These are phyloP conservation scores for Rhodotorula sp. DNA, from an alignment of 1,284 basidiomycete genomes.

Conservation along the genomic window DNA sequence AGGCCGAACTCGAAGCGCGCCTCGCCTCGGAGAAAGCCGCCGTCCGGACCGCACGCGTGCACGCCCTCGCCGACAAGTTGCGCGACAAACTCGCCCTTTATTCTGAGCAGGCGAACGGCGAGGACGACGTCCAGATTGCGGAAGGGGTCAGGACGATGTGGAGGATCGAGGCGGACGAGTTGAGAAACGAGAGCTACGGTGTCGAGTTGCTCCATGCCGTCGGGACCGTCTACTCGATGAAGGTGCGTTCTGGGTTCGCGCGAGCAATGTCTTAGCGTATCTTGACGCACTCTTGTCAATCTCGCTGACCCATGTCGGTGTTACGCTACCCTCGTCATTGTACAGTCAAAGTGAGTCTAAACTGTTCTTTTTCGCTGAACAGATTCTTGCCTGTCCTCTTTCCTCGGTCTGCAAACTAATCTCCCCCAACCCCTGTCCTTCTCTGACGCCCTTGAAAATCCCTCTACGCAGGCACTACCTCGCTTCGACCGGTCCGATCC, in stretches of 20 bases:
- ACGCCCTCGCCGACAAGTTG: conserved; percentile 68
- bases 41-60: conserved; percentile 70
- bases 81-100: conserved; percentile 86
- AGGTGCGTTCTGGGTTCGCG: conserved; percentile 57
- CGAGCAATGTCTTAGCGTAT: background rate
- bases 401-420: background rate
- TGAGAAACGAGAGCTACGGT: conserved; percentile 88
- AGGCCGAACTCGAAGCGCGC: conserved; percentile 51
- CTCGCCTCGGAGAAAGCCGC: conserved; percentile 49
- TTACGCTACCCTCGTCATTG: too few species aligned
- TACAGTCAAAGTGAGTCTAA: conserved; percentile 2
- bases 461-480: conserved; percentile 58
- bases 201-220: conserved; percentile 87
- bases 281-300: background rate
- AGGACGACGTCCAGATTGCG: conserved; percentile 40
- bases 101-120: conserved; percentile 73
- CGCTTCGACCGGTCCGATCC: conserved; percentile 71
- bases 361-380: too few species aligned
- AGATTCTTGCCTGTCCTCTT: background rate
- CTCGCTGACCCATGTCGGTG: too few species aligned
- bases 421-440: background rate
- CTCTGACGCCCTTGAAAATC: too few species aligned
- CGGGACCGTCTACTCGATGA: conserved; percentile 82
- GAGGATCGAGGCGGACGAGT: conserved; percentile 56
- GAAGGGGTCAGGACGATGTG: conserved; percentile 44